Conservation (phyloP, 495 filamentous ascomycete species). For the Beverwykella pulmonaria region DNA sequence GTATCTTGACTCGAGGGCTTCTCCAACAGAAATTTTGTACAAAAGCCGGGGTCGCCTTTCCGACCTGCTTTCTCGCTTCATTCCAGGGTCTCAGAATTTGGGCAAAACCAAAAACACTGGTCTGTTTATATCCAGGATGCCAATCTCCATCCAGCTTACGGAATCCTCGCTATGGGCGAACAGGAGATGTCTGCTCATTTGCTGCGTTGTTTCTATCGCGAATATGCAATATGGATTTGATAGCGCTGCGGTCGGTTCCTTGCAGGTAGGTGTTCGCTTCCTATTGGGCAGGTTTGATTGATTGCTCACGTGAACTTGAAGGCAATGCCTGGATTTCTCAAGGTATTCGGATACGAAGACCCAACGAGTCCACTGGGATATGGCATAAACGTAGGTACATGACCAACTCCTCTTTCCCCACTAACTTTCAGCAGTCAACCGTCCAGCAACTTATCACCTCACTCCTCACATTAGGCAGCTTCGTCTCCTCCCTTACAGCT, state of each 20-base stretch:
- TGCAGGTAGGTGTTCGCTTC: constrained; percentile 1
- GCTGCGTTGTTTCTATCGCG: constrained; percentile 24
- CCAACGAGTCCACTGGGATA: constrained; percentile 51
- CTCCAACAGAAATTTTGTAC: not conserved
- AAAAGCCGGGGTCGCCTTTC: no score
- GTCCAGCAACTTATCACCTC: constrained; percentile 37
- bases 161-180: constrained; percentile 24
- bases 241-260: constrained; percentile 13
- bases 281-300: constrained; percentile 48
- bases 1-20: not conserved
- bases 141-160: not conserved
- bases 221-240: constrained; percentile 36
- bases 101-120: no score
- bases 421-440: constrained; percentile 23
- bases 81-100: not conserved
- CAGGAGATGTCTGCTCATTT: constrained; percentile 32
- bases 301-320: constrained; percentile 42
- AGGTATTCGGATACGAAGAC: constrained; percentile 51
- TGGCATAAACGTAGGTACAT: constrained; percentile 54
- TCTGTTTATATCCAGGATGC: not conserved
- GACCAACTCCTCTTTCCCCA: not conserved
- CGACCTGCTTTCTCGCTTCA: not conserved
- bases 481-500: constrained; percentile 50
- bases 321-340: constrained; percentile 53
- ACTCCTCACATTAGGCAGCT: constrained; percentile 24